Evolutionary conservation across 2,329 filamentous ascomycete genomes (phyloP), one percentile per base, ranked within the genome.

Genomic region (Neopestalotiopsis clavispora): DNA sequence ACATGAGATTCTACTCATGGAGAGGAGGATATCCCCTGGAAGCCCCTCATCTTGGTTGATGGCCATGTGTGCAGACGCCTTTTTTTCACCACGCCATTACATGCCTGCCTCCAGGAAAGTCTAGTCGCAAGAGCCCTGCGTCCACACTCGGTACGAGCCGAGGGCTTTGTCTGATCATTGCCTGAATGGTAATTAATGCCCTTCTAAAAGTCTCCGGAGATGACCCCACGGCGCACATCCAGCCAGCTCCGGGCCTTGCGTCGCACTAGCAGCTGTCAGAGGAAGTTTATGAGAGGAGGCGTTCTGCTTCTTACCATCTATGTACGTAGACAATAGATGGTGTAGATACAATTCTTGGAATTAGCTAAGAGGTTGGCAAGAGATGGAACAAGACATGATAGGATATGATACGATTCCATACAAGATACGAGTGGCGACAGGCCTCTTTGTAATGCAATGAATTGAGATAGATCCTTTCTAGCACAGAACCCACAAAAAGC

Each of bases 241-340:
- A 34, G 57, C 57, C 23, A 34, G 57, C 57, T 28, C 57, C 30
- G 57, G 13, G 23, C 57, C 57, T 59, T 34, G 23, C 23, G 57
- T 52, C 45, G 57, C 57, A 59, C 57, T 59, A 59, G 57, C 23
- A 30, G 57, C 57, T 59, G 57, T 59, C 57, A 59, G 57, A 59
- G 6, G 57, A 59, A 59, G 57, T 30, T 34, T 59, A 59, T 59
- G 49, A 23, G 20, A 23, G 17, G 17, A 23, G 17, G 17, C 17
- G 17, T 56, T 56, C 20, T 23, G 6, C 49, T 56, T n/a, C 17
- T 56, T n/a, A 4, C 17, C 28, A 34, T 30, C 13, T 59, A 59
- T 59, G 23, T 30, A 34, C 57, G 30, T 52, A 52, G 14, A n/a
- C 7, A n/a, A 38, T 38, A 38, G 23, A 28, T 28, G 23, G 23